These are phyloP conservation scores for Pseudocercospora musae DNA, from an alignment of 2,329 filamentous ascomycete species.

Conservation along the genomic window DNA sequence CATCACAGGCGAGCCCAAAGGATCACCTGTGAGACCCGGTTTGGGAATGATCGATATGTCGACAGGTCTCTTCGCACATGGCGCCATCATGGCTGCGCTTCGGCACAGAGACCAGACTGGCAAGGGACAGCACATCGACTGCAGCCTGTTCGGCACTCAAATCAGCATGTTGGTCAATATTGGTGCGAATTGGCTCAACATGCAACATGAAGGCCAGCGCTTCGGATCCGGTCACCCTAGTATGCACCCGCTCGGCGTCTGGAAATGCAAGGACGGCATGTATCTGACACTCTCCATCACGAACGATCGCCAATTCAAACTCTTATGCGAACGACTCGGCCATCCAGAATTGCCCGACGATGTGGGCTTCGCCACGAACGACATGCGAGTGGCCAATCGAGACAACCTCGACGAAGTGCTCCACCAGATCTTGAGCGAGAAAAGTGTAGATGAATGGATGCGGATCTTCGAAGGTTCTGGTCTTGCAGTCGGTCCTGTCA, in stretches of 20 bases:
- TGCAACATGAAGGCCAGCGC: constrained; percentile 37
- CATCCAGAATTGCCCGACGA: constrained; percentile 21
- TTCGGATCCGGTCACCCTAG: constrained; percentile 45
- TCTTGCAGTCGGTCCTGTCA: constrained; percentile 45
- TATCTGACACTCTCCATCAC: constrained; percentile 36
- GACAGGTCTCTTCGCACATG: constrained; percentile 43
- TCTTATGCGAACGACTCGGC: constrained; percentile 25
- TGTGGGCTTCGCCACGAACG: constrained; percentile 24
- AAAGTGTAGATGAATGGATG: constrained; percentile 40
- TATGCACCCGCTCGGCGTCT: constrained; percentile 45
- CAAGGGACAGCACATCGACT: constrained; percentile 42
- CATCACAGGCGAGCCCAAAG: constrained; percentile 40
- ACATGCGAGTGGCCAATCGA: constrained; percentile 23
- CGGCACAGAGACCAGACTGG: constrained; percentile 35
- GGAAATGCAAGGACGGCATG: constrained; percentile 32
- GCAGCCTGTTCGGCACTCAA: constrained; percentile 43
- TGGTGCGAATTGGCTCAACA: constrained; percentile 37
- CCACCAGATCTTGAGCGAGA: constrained; percentile 30
- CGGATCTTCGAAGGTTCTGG: constrained; percentile 39
- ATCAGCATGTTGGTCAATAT: constrained; percentile 41
- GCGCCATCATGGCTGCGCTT: constrained; percentile 41
- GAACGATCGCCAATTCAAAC: constrained; percentile 37
- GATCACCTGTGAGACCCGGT: constrained; percentile 39
- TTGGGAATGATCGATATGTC: constrained; percentile 42
- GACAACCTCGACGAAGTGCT: constrained; percentile 34